phyloP scores from a whole-genome alignment of 768 basidiomycete genomes.

The Tylopilus intermedius region DNA sequence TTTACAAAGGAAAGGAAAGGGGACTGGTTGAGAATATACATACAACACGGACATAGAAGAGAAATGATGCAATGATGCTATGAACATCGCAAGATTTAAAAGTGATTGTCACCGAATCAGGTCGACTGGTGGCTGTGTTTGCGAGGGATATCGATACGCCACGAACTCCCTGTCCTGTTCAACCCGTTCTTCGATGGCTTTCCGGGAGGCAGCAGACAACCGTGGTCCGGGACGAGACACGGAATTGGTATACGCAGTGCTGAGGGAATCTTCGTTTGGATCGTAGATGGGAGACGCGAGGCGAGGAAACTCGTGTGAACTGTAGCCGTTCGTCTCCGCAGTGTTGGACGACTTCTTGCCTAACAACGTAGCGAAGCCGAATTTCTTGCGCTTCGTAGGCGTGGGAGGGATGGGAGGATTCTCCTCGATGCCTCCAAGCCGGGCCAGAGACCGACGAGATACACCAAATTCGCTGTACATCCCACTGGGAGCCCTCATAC shows the following conservation, averaged over 20 bases:
- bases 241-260: constrained; percentile 45
- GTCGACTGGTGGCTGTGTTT: constrained; percentile 58
- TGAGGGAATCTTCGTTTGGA: constrained; percentile 44
- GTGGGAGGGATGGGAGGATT: constrained; percentile 28
- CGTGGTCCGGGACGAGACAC: constrained; percentile 48
- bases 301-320: constrained; percentile 45
- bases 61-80: background rate
- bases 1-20: constrained; percentile 20
- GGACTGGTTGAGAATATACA: constrained; percentile 5
- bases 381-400: constrained; percentile 62
- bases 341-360: constrained; percentile 44
- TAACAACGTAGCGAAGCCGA: constrained; percentile 63
- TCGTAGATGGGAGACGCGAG: constrained; percentile 42
- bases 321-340: constrained; percentile 31
- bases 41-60: constrained; percentile 3
- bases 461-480: constrained; percentile 72
- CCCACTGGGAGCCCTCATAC: constrained; percentile 31
- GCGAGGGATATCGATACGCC: constrained; percentile 82
- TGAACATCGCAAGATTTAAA: background rate
- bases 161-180: constrained; percentile 82
- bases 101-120: constrained; percentile 42
- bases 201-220: constrained; percentile 62
- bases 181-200: constrained; percentile 73
- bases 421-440: constrained; percentile 30
- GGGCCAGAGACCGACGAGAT: constrained; percentile 55